Evolutionary conservation across 345 rosid genomes (phyloP).

Genomic region (Linum lewisii): DNA sequence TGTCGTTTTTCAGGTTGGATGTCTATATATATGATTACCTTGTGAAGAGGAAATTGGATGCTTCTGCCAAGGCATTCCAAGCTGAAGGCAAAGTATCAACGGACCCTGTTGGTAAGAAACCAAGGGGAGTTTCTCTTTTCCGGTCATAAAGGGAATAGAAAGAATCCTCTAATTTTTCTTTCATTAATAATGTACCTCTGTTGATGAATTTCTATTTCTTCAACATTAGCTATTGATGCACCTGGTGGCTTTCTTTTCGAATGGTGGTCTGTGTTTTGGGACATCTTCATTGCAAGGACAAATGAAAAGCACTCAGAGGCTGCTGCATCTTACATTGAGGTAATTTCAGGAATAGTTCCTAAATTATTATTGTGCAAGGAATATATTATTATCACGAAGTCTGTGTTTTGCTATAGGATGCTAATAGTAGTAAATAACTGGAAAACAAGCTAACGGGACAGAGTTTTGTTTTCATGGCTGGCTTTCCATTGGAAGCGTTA

Average conservation of each 20-base stretch:
- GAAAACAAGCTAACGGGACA: too few relatives aligned
- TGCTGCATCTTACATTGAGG: conserved; percentile 54
- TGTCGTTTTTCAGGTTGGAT: conserved; percentile 43
- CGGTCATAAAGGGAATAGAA: not conserved
- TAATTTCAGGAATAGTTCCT: conserved; percentile 13
- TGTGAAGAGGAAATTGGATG: conserved; percentile 49
- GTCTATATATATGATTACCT: conserved; percentile 58
- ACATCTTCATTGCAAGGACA: conserved; percentile 46
- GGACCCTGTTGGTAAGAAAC: conserved; percentile 42
- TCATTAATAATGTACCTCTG: conserved; percentile 5
- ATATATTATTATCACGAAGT: too few relatives aligned
- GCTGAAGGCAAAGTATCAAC: conserved; percentile 53
- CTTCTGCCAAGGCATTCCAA: conserved; percentile 52
- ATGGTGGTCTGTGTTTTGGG: conserved; percentile 90
- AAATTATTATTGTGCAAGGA: too few relatives aligned
- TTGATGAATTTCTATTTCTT: conserved; percentile 5
- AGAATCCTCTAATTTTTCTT: not conserved
- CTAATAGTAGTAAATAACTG: too few relatives aligned
- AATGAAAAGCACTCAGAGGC: conserved; percentile 47
- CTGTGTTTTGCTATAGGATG: too few relatives aligned
- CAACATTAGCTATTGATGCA: conserved; percentile 47
- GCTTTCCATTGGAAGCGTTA: too few relatives aligned
- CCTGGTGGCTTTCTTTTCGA: conserved; percentile 64
- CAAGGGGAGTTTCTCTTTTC: not conserved
- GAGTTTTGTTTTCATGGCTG: too few relatives aligned